phyloP scores from a whole-genome alignment of 2,329 filamentous ascomycete species.

The Aspergillus sp. region DNA sequence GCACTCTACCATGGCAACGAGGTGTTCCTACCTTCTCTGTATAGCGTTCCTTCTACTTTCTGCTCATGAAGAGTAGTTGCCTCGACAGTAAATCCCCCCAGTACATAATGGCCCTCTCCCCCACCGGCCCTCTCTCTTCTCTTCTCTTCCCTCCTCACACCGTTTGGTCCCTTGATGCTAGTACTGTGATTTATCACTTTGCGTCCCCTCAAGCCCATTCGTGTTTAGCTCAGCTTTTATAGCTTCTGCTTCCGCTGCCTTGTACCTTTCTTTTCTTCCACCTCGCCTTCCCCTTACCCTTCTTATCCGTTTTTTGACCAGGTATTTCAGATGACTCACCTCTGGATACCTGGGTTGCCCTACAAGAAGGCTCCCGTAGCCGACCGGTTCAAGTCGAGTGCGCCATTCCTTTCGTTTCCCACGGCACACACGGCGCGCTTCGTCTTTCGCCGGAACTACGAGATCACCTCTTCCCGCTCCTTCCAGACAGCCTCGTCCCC shows the following conservation, averaged over 20 bases:
- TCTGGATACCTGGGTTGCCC: constrained; percentile 20
- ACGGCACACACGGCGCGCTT: constrained; percentile 6
- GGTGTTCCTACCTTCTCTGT: background rate
- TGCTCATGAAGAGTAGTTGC: background rate
- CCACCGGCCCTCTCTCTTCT: constrained; percentile 15
- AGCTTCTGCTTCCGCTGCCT: constrained; percentile 9
- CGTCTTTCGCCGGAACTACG: constrained; percentile 17
- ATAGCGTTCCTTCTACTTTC: background rate
- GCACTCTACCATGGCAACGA: background rate
- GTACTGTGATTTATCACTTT: constrained; percentile 20
- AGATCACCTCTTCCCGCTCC: constrained; percentile 14
- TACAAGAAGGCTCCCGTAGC: constrained; percentile 5
- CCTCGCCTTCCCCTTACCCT: constrained; percentile 2
- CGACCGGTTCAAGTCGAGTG: constrained; percentile 16
- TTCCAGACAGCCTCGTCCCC: constrained; percentile 14
- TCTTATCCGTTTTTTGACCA: constrained; percentile 14
- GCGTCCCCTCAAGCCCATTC: constrained; percentile 19
- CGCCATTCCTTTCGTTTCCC: constrained; percentile 11
- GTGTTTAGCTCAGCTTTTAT: constrained; percentile 11
- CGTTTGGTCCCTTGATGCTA: constrained; percentile 20
- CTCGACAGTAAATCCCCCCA: background rate
- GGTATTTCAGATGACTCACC: constrained; percentile 23
- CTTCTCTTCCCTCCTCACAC: constrained; percentile 14
- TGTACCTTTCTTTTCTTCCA: constrained; percentile 2
- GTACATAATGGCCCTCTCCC: background rate